A percentile compares a stretch with the other conserved stretches of the same genome.
phyloP scores from a whole-genome alignment of 2,329 filamentous ascomycete species.

The Cladophialophora bantiana region DNA sequence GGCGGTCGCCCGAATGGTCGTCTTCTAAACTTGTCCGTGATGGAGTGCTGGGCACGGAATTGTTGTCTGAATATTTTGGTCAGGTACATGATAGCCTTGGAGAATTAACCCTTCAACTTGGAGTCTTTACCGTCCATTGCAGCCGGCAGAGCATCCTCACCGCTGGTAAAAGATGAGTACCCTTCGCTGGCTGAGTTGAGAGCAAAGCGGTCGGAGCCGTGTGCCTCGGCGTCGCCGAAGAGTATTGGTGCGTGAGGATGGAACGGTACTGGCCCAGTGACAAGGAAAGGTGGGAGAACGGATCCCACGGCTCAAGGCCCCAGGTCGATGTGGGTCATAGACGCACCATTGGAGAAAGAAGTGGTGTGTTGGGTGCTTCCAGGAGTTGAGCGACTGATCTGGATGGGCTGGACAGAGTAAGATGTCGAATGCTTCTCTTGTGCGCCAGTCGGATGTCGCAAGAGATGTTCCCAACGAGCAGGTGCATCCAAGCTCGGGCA shows the following conservation, averaged over 20 bases:
- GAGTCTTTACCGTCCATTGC: constrained; percentile 15
- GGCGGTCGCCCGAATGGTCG: constrained; percentile 18
- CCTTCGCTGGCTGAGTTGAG: not conserved
- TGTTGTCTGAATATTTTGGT: constrained; percentile 13
- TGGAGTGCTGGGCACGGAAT: constrained; percentile 14
- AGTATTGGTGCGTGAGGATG: not conserved
- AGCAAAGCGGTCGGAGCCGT: not conserved
- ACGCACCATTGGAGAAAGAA: not conserved
- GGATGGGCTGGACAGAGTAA: not conserved
- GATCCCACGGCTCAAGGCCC: not conserved
- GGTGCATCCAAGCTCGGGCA: not conserved
- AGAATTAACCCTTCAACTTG: not conserved
- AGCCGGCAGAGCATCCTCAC: constrained; percentile 5
- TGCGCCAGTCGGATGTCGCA: not conserved
- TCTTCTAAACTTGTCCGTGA: constrained; percentile 22
- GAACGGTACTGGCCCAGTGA: not conserved
- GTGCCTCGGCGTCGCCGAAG: not conserved
- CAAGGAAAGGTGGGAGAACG: not conserved
- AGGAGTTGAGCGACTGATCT: not conserved
- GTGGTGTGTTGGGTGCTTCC: not conserved
- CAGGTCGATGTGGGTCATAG: constrained; percentile 1
- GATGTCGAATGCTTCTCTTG: not conserved
- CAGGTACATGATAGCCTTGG: not conserved
- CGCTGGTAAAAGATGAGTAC: not conserved
- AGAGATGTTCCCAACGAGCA: not conserved